Percentiles rank a stretch among this genome's conserved stretches.
Evolutionary conservation across 129 eudicot species (phyloP).

Genomic region (Tagetes erecta): DNA sequence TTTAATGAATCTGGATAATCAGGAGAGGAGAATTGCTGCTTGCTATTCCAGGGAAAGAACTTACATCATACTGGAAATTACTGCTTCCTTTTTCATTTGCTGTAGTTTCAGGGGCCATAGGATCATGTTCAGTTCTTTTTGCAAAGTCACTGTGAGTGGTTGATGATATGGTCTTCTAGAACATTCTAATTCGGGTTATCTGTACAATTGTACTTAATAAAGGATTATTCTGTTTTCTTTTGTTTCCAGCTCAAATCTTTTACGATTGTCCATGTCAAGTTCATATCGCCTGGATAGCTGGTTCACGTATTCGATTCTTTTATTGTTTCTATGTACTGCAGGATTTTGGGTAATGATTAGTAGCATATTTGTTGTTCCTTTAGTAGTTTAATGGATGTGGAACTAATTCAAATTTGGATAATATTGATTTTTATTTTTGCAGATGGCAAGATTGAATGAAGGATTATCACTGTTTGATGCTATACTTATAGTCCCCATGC

Average conservation of each 20-base stretch:
- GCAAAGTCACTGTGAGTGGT: slow-evolving; percentile 88
- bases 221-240: background rate
- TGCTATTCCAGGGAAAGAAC: slow-evolving; percentile 63
- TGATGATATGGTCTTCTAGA: slow-evolving; percentile 2
- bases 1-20: slow-evolving; percentile 31
- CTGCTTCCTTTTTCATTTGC: slow-evolving; percentile 93
- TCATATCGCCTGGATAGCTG: slow-evolving; percentile 83
- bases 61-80: slow-evolving; percentile 73
- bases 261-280: slow-evolving; percentile 89
- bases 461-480: slow-evolving; percentile 91
- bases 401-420: background rate
- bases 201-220: background rate
- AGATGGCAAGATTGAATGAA: slow-evolving; percentile 98
- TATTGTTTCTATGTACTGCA: slow-evolving; percentile 87
- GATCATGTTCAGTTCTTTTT: slow-evolving; percentile 96
- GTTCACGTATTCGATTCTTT: slow-evolving; percentile 93
- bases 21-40: slow-evolving; percentile 83
- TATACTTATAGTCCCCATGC: slow-evolving; percentile 96
- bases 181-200: background rate
- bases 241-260: slow-evolving; percentile 74
- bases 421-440: slow-evolving; percentile 26
- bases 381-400: background rate
- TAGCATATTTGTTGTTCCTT: background rate
- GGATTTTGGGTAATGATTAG: slow-evolving; percentile 86
- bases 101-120: slow-evolving; percentile 92